Evolutionary conservation across 495 filamentous ascomycete species (phyloP), one percentile per base, ranked within the genome.

Genomic region (Daldinia vernicosa): DNA sequence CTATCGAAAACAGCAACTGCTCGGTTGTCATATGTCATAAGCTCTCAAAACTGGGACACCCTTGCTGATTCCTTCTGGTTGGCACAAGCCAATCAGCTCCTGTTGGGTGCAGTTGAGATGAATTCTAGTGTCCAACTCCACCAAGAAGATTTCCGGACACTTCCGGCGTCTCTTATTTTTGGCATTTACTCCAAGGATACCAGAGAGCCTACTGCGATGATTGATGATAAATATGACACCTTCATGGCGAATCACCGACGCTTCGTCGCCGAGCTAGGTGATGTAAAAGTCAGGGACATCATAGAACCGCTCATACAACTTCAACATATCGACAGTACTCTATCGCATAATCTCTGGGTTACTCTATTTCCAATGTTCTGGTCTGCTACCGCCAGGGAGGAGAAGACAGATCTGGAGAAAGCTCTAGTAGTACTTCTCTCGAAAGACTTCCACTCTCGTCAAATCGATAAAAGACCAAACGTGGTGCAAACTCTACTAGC

Each of bases 21-120:
- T 50, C 88, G 96, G 45, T 81, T 98, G 19, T 90, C 89, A 64
- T 98, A 98, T 80, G 91, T 98, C 6, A 83, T 99, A 53, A 86
- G 89, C 4, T 91, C 90, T n/a, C 96, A 99, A 77, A 97, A 98
- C 72, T 99, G 96, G 96, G 96, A 98, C 76, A 94, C 92, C 0
- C 84, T 99, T 37, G 88, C 87, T 4, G 95, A 99, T 66, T 97
- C 91, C 7, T 99, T 94, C 82, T 99, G 96, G 96, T 84, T 99
- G 17, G 89, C 92, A 28, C 96, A 99, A 78, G 95, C 95, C 14
- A 91, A 92, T 15, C 94, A 98, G 76, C 85, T 98, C 22, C 85
- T 99, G 15, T 86, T 98, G 63, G 94, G 96, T 19, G 93, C 91
- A 52, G 85, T 98, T 37, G 95, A 98, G 71, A 92, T 93, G 89